A percentile compares a stretch with the other conserved stretches of the same genome.
Evolutionary conservation across 441 rosid genomes (phyloP).

Genomic region (Eugenia klotzschiana): DNA sequence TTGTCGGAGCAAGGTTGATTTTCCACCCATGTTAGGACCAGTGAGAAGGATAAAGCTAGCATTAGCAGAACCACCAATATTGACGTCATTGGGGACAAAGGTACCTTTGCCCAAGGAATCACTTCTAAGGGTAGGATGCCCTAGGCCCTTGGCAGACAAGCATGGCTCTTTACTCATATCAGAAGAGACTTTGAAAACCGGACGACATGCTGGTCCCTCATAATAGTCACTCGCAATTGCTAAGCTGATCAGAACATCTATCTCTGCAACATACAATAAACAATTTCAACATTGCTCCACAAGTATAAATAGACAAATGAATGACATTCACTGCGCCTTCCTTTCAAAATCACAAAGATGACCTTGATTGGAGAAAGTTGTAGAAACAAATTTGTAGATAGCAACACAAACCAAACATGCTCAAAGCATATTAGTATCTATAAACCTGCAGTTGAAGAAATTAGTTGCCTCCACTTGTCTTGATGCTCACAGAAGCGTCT

Average conservation of each 20-base stretch:
- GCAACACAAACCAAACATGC: not conserved
- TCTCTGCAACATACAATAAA: slow-evolving; percentile 38
- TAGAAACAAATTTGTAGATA: not conserved
- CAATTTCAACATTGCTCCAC: slow-evolving; percentile 1
- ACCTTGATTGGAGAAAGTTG: not conserved
- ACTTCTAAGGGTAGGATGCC: slow-evolving; percentile 83
- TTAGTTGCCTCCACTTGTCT: slow-evolving; percentile 68
- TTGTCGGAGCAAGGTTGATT: slow-evolving; percentile 98
- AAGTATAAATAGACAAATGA: not conserved
- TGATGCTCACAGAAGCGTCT: slow-evolving; percentile 64
- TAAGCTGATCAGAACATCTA: slow-evolving; percentile 84
- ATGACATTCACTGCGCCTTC: not conserved
- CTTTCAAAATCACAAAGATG: not conserved
- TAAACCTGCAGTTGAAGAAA: slow-evolving; percentile 72
- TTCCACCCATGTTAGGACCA: slow-evolving; percentile 99
- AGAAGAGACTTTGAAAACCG: slow-evolving; percentile 35
- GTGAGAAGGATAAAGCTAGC: slow-evolving; percentile 89
- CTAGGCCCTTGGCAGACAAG: slow-evolving; percentile 66
- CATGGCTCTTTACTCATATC: slow-evolving; percentile 35
- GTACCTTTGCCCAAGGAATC: slow-evolving; percentile 81
- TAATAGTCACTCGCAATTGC: slow-evolving; percentile 80
- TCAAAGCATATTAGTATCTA: not conserved
- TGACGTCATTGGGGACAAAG: slow-evolving; percentile 81
- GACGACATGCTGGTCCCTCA: slow-evolving; percentile 76
- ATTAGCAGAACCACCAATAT: slow-evolving; percentile 49